Evolutionary conservation across 352 stramenopile genomes (phyloP).

Genomic region (Phytophthora gonapodyides): DNA sequence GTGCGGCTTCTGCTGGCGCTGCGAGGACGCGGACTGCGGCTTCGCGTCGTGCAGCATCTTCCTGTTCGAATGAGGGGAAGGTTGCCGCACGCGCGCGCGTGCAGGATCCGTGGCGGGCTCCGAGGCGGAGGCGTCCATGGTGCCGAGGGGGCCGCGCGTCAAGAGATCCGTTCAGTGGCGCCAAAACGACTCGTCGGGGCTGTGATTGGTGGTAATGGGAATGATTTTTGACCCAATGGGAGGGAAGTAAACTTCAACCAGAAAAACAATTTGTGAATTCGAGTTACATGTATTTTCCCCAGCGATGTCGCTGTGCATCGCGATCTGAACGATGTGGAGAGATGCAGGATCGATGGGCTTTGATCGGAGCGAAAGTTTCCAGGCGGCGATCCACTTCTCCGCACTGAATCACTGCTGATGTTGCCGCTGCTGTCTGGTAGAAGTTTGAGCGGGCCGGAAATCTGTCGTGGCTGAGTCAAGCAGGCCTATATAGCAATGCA

Average conservation of each 20-base stretch:
- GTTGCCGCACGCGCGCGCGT: not conserved
- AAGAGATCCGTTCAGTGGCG: constrained; percentile 3
- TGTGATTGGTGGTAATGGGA: constrained; percentile 22
- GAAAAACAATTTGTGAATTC: not conserved
- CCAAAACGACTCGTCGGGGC: not conserved
- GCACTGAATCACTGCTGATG: no score
- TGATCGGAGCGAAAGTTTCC: no score
- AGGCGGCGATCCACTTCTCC: no score
- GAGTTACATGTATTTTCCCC: not conserved
- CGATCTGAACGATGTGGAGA: not conserved
- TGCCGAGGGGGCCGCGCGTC: constrained; percentile 2
- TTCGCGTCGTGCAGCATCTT: constrained; percentile 1
- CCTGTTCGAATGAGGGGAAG: constrained; percentile 2
- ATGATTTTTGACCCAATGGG: constrained; percentile 13
- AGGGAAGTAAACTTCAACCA: constrained; percentile 10
- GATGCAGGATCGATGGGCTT: not conserved
- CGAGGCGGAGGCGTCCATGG: constrained; percentile 31
- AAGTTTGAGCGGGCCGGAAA: no score
- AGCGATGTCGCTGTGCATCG: not conserved
- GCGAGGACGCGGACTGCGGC: constrained; percentile 7
- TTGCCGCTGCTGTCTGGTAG: not conserved
- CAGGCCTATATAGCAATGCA: no score
- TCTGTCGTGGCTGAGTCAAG: no score
- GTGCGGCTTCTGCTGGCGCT: constrained; percentile 29
- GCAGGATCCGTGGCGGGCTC: constrained; percentile 1